phyloP scores from a whole-genome alignment of 2,329 filamentous ascomycete genomes.

The Blumeria hordei region DNA sequence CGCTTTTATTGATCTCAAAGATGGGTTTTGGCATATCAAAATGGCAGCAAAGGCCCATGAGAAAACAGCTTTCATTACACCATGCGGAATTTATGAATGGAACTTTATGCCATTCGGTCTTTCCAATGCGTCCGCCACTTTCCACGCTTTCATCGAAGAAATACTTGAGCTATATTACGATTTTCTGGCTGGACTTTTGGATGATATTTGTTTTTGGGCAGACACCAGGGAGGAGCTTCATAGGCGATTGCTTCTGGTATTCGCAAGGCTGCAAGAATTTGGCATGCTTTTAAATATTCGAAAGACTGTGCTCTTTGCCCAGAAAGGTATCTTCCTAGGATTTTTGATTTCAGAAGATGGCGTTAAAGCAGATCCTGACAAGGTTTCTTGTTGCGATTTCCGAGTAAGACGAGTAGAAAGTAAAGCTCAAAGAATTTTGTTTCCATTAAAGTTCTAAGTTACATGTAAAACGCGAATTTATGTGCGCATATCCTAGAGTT shows the following conservation, averaged over 20 bases:
- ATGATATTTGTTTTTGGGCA: not conserved
- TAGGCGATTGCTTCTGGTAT: not conserved
- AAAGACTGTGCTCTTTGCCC: not conserved
- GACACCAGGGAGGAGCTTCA: not conserved
- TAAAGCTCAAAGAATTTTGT: no score
- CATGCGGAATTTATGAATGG: not conserved
- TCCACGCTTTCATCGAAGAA: not conserved
- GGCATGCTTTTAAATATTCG: not conserved
- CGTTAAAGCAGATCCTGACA: not conserved
- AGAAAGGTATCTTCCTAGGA: not conserved
- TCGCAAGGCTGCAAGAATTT: not conserved
- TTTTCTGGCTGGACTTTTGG: not conserved
- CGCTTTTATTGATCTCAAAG: not conserved
- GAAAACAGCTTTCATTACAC: not conserved
- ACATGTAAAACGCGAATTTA: no score
- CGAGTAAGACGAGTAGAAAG: no score
- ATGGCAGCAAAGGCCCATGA: not conserved
- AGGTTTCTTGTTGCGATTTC: no score
- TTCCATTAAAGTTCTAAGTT: no score
- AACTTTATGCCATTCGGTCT: not conserved
- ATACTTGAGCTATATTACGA: not conserved
- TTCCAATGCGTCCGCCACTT: not conserved
- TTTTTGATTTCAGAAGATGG: not conserved
- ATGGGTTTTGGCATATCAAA: not conserved
- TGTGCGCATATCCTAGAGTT: no score